A percentile compares a stretch with the other conserved stretches of the same genome.
phyloP scores from a whole-genome alignment of 2,329 filamentous ascomycete species.

The Camillea tinctor region DNA sequence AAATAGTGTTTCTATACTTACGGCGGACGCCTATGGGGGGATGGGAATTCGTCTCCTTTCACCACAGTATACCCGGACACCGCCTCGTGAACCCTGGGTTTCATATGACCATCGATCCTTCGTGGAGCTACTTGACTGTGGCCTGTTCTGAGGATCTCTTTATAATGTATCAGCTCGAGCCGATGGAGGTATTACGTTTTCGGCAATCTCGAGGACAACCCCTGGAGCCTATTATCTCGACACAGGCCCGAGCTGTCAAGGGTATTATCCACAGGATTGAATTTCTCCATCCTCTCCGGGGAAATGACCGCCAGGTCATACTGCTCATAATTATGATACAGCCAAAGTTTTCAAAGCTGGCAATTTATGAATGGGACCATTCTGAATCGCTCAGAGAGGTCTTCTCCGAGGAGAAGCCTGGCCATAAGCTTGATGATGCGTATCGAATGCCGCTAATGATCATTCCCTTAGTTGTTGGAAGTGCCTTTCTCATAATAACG shows the following conservation, averaged over 20 bases:
- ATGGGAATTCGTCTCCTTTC: slow-evolving; percentile 61
- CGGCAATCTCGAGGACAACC: slow-evolving; percentile 46
- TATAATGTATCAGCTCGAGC: slow-evolving; percentile 67
- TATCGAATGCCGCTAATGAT: slow-evolving; percentile 65
- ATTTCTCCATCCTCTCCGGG: slow-evolving; percentile 71
- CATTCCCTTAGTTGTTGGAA: slow-evolving; percentile 69
- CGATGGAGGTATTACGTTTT: slow-evolving; percentile 48
- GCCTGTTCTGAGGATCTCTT: slow-evolving; percentile 70
- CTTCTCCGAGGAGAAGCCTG: slow-evolving; percentile 46
- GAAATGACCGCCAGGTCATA: slow-evolving; percentile 70
- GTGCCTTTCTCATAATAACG: slow-evolving; percentile 68
- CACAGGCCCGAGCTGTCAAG: slow-evolving; percentile 48
- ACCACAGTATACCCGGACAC: slow-evolving; percentile 57
- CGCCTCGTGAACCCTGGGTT: slow-evolving; percentile 59
- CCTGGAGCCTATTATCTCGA: slow-evolving; percentile 57
- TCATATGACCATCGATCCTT: slow-evolving; percentile 74
- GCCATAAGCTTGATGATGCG: slow-evolving; percentile 49
- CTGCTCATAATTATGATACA: slow-evolving; percentile 64
- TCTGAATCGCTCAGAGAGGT: slow-evolving; percentile 47
- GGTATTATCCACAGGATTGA: slow-evolving; percentile 84
- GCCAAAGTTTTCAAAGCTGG: slow-evolving; percentile 49
- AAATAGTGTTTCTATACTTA: slow-evolving; percentile 76
- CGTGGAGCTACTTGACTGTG: slow-evolving; percentile 66
- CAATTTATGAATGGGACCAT: slow-evolving; percentile 61
- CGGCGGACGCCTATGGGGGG: slow-evolving; percentile 42